Conservation (phyloP, 2,329 filamentous ascomycete species). For the Penicillium brevicompactum region DNA sequence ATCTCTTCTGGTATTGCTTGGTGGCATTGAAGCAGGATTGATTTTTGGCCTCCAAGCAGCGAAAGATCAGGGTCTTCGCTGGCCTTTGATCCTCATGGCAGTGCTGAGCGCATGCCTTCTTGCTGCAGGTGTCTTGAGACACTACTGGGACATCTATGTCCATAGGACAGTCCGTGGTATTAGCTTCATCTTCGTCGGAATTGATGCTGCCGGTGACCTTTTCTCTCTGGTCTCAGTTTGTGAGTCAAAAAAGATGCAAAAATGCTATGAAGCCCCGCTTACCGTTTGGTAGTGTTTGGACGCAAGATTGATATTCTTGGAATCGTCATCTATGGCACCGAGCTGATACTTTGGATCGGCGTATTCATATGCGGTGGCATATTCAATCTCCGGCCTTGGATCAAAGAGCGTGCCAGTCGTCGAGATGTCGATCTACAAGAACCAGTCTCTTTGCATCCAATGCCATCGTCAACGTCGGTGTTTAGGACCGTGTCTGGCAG, state of each 20-base stretch:
- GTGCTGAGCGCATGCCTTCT: constrained; percentile 65
- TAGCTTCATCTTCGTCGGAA: constrained; percentile 70
- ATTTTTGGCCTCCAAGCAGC: constrained; percentile 59
- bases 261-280: not conserved
- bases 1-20: constrained; percentile 59
- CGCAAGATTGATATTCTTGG: constrained; percentile 57
- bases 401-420: constrained; percentile 34
- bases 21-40: constrained; percentile 60
- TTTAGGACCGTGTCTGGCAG: constrained; percentile 58
- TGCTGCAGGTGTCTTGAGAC: constrained; percentile 65
- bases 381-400: constrained; percentile 65
- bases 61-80: constrained; percentile 50
- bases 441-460: constrained; percentile 43
- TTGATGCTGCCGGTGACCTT: constrained; percentile 69
- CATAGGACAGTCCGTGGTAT: constrained; percentile 70
- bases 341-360: constrained; percentile 68
- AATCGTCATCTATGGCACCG: constrained; percentile 67
- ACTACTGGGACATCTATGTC: constrained; percentile 70
- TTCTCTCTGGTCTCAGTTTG: constrained; percentile 65
- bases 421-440: constrained; percentile 9
- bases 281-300: constrained; percentile 23
- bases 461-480: constrained; percentile 65
- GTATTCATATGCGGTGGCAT: constrained; percentile 67
- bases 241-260: constrained; percentile 23
- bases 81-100: constrained; percentile 69